These are phyloP conservation scores for Beauveria scarabaeidicola DNA, from an alignment of 2,329 filamentous ascomycete genomes.

Conservation along the genomic window DNA sequence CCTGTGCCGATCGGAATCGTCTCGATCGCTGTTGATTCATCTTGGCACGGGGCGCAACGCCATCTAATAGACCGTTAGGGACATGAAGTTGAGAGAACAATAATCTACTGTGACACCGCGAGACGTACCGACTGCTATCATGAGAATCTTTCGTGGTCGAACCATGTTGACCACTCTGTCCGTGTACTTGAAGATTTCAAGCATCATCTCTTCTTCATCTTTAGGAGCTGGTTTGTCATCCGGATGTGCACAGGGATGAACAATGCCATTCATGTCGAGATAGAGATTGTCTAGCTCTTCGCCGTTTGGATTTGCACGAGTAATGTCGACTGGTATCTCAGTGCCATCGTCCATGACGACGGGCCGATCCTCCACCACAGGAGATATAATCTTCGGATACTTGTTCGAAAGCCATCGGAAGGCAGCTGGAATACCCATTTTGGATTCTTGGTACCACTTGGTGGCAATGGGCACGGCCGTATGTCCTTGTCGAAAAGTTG, in stretches of 20 bases:
- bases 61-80: slow-evolving; percentile 49
- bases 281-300: slow-evolving; percentile 98
- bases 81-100: slow-evolving; percentile 15
- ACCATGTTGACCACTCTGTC: slow-evolving; percentile 99
- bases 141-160: slow-evolving; percentile 84
- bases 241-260: slow-evolving; percentile 96
- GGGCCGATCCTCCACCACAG: slow-evolving; percentile 79
- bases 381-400: slow-evolving; percentile 93
- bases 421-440: slow-evolving; percentile 91
- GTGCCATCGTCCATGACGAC: slow-evolving; percentile 72
- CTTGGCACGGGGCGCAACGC: slow-evolving; percentile 93
- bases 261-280: slow-evolving; percentile 98
- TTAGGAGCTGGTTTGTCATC: slow-evolving; percentile 85
- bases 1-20: slow-evolving; percentile 88
- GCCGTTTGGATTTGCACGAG: slow-evolving; percentile 83
- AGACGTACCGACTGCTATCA: slow-evolving; percentile 85
- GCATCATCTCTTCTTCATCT: slow-evolving; percentile 98
- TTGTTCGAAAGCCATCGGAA: slow-evolving; percentile 96
- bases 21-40: slow-evolving; percentile 99
- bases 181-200: slow-evolving; percentile 97
- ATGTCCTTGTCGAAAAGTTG: background rate
- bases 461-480: background rate
- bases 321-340: slow-evolving; percentile 76
- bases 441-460: slow-evolving; percentile 16
- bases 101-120: background rate